These are phyloP conservation scores for Colletotrichum plurivorum DNA, from an alignment of 2,329 filamentous ascomycete species.

Conservation along the genomic window DNA sequence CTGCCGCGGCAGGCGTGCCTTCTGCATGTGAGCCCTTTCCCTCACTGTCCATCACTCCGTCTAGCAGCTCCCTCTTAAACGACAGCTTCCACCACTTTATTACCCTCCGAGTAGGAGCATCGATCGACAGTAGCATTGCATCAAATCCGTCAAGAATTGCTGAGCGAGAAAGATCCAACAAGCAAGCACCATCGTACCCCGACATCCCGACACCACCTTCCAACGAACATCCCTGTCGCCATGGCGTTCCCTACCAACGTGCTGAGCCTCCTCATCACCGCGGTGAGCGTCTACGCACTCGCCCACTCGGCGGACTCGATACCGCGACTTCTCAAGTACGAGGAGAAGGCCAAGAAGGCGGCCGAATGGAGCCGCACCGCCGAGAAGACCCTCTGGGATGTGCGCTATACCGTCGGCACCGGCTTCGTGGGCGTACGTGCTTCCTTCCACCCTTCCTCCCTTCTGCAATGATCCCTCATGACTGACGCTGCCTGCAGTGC, in stretches of 20 bases:
- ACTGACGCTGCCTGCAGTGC: conserved; percentile 27
- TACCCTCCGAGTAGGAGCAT: no score
- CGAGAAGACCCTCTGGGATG: conserved; percentile 46
- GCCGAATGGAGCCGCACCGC: conserved; percentile 49
- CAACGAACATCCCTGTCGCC: background rate
- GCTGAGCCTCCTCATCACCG: conserved; percentile 37
- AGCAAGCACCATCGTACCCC: background rate
- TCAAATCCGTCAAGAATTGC: background rate
- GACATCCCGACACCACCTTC: background rate
- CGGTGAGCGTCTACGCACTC: conserved; percentile 44
- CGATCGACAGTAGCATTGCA: background rate
- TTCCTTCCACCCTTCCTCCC: conserved; percentile 42
- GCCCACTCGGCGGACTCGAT: conserved; percentile 45
- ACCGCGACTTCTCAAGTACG: conserved; percentile 47
- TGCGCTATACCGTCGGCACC: conserved; percentile 47
- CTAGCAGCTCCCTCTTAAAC: background rate
- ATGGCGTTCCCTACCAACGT: conserved; percentile 41
- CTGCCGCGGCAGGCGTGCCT: background rate
- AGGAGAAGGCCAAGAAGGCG: conserved; percentile 46
- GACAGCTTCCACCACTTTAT: no score
- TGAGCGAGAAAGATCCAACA: background rate
- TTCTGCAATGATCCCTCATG: background rate
- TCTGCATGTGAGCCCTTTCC: conserved; percentile 19
- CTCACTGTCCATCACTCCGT: background rate
- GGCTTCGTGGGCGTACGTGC: conserved; percentile 45